These are phyloP conservation scores for Nevesoporus exiguus DNA, from an alignment of 768 basidiomycete genomes.

Conservation along the genomic window DNA sequence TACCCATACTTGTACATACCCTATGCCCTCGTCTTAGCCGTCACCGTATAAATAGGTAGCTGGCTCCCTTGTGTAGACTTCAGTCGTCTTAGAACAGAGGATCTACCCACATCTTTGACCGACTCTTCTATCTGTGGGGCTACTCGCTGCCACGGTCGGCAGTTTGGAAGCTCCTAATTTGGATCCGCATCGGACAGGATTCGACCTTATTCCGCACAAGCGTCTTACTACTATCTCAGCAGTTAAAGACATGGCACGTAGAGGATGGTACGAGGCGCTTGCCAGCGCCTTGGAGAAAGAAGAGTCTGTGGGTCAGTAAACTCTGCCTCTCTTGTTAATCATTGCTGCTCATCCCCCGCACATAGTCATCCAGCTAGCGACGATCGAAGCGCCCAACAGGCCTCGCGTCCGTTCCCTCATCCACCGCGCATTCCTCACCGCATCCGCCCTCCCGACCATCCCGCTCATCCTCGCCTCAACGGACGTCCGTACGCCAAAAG, in stretches of 20 bases:
- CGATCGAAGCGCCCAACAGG: slow-evolving; percentile 22
- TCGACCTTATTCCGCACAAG: too few relatives aligned
- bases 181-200: neutral
- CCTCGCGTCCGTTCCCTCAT: slow-evolving; percentile 67
- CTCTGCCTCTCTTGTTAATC: too few relatives aligned
- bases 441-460: slow-evolving; percentile 39
- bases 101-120: too few relatives aligned
- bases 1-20: too few relatives aligned
- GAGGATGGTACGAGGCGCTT: slow-evolving; percentile 50
- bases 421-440: slow-evolving; percentile 55
- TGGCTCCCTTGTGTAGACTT: too few relatives aligned
- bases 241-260: slow-evolving; percentile 3
- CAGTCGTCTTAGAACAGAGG: too few relatives aligned
- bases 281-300: slow-evolving; percentile 37
- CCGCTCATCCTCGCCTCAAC: slow-evolving; percentile 68
- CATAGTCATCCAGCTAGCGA: slow-evolving; percentile 54
- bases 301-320: slow-evolving; percentile 34
- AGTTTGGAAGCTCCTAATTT: neutral
- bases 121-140: too few relatives aligned
- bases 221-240: too few relatives aligned
- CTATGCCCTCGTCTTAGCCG: too few relatives aligned
- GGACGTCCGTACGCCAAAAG: slow-evolving; percentile 71
- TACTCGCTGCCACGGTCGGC: too few relatives aligned
- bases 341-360: neutral
- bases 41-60: too few relatives aligned